These are phyloP conservation scores for Diaporthe helianthi DNA, from an alignment of 2,329 filamentous ascomycete genomes.

Conservation along the genomic window DNA sequence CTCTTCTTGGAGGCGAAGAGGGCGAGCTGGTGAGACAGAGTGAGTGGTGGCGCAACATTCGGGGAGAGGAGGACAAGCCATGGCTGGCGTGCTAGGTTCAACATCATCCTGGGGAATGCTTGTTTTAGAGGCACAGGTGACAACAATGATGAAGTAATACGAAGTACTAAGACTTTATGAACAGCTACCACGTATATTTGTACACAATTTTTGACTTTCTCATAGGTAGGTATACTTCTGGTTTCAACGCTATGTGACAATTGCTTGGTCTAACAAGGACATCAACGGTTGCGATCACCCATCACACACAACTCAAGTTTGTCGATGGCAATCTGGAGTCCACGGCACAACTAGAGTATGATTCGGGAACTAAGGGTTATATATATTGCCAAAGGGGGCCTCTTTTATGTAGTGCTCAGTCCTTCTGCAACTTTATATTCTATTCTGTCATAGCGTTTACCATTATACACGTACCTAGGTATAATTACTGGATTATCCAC, in stretches of 20 bases:
- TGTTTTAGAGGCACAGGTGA: too few relatives aligned
- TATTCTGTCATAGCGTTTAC: rapidly evolving
- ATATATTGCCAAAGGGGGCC: too few relatives aligned
- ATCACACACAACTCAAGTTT: neutral
- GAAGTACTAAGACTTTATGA: neutral
- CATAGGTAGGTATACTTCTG: neutral
- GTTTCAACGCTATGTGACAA: neutral
- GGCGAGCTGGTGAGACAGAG: conserved; percentile 35
- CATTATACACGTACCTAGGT: neutral
- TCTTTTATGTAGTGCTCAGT: rapidly evolving
- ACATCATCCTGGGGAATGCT: neutral
- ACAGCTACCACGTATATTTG: neutral
- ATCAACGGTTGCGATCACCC: neutral
- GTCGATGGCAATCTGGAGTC: too few relatives aligned
- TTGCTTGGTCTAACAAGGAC: neutral
- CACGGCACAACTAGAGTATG: too few relatives aligned
- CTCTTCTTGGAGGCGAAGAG: conserved; percentile 33
- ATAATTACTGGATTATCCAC: neutral
- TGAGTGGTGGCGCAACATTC: conserved; percentile 32
- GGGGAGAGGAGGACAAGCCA: conserved; percentile 29
- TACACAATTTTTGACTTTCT: neutral
- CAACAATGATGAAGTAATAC: too few relatives aligned
- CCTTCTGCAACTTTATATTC: too few relatives aligned
- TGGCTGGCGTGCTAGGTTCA: neutral
- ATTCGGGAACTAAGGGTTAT: too few relatives aligned